Evolutionary conservation across 2,329 filamentous ascomycete genomes (phyloP), one percentile per base, ranked within the genome.

Genomic region (Claviceps lovelessii): DNA sequence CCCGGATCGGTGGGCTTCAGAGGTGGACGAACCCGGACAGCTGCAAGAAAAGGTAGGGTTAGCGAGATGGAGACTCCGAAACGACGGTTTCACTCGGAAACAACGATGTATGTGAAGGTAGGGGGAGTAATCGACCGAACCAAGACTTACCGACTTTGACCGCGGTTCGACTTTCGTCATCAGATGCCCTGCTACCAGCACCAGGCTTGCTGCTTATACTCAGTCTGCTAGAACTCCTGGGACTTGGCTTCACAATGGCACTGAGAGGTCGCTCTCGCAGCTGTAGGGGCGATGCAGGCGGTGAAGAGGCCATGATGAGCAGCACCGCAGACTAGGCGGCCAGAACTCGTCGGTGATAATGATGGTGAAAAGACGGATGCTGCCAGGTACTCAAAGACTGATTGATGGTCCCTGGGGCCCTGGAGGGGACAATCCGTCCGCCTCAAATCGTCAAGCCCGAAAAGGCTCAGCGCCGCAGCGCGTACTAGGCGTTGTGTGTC

Each of bases 1-100:
- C 90, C 91, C 6, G 93, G 93, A 68, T 98, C 93, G 61, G 79
- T 80, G 6, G 89, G 76, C 62, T 84, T 83, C 55, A 97, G 77
- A 54, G 91, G 85, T 51, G 93, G 93, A 63, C 93, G 88, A 51
- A 97, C 85, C 68, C 93, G 90, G 63, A 98, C 89, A 68, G 86
- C 93, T 97, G 68, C 9, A 35, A 4, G 39, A 42, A 13, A 49
- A 45, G 50, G 10, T 44, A 46, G 39, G 6, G 52, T 58, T 17
- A 51, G 53, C 33, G 13, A 49, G 35, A 42, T 48, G 35, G 7
- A 17, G 6, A 47, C 23, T 8, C 35, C 8, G n/a, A 11, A 15
- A 11, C 33, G 17, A 19, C 19, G 35, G 42, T 15, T 31, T 15
- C 19, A 17, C 23, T 33, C 23, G 33, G 35, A 13, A 23, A 13